Conservation (phyloP, 2,329 filamentous ascomycete genomes). For the Neonectria neomacrospora region DNA sequence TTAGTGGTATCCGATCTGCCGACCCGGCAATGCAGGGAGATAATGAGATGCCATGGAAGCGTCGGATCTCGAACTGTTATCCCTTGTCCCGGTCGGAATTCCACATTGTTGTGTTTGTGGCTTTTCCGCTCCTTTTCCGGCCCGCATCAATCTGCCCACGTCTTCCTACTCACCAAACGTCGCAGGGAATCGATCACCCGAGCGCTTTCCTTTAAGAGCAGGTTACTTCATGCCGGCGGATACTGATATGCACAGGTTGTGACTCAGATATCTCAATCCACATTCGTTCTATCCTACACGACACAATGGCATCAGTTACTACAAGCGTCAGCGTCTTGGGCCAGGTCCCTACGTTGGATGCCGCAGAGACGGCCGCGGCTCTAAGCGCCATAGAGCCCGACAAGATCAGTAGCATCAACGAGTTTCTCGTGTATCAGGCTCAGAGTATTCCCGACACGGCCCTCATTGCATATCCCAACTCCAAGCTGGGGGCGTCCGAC, state of each 20-base stretch:
- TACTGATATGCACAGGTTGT: not conserved
- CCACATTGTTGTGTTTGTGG: not conserved
- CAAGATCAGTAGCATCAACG: constrained; percentile 38
- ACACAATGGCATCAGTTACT: constrained; percentile 27
- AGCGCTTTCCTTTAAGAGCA: not conserved
- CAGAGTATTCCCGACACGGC: constrained; percentile 36
- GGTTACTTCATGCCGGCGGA: not conserved
- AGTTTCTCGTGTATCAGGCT: constrained; percentile 37
- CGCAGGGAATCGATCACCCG: not conserved
- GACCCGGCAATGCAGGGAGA: not conserved
- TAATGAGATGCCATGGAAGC: no score
- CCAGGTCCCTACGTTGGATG: constrained; percentile 15
- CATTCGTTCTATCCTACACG: constrained; percentile 4
- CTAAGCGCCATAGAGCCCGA: constrained; percentile 5
- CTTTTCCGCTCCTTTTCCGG: constrained; percentile 10
- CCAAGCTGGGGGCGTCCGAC: constrained; percentile 32
- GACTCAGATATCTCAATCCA: constrained; percentile 3
- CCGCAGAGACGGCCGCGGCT: not conserved
- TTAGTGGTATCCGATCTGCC: not conserved
- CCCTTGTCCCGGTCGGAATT: not conserved
- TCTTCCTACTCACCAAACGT: not conserved
- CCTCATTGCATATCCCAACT: constrained; percentile 39
- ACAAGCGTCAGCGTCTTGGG: constrained; percentile 13
- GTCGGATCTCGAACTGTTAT: no score
- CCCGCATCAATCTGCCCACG: not conserved